Percentiles rank a stretch among this genome's conserved stretches.
Evolutionary conservation across 108 stramenopile genomes (phyloP).

Genomic region (Cylindrotheca fusiformis): DNA sequence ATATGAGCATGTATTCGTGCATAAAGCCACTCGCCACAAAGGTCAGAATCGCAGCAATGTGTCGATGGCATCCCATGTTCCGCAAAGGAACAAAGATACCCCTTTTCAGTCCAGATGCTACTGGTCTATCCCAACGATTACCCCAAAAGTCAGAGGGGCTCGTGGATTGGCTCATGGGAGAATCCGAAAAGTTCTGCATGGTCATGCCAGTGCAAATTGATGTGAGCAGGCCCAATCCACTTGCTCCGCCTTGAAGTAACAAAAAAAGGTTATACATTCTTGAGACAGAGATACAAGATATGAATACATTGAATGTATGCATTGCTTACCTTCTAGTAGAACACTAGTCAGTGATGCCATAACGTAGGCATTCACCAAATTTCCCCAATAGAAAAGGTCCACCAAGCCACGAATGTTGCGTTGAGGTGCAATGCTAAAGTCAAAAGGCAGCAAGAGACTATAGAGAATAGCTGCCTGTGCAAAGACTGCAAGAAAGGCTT

Average conservation of each 20-base stretch:
- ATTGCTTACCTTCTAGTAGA: constrained; percentile 13
- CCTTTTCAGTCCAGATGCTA: constrained; percentile 35
- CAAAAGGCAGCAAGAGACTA: constrained; percentile 13
- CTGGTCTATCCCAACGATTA: constrained; percentile 48
- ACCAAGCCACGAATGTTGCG: neutral
- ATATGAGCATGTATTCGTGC: constrained; percentile 50
- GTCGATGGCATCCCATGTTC: constrained; percentile 1
- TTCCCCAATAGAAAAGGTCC: constrained; percentile 8
- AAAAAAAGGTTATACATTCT: neutral
- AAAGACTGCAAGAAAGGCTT: constrained; percentile 8
- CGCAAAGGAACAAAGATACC: constrained; percentile 48
- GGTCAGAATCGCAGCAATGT: constrained; percentile 33
- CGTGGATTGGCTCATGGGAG: constrained; percentile 28
- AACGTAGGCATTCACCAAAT: constrained; percentile 25
- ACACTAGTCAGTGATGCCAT: constrained; percentile 18
- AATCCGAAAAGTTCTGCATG: constrained; percentile 20
- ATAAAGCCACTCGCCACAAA: constrained; percentile 50
- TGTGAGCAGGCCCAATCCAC: constrained; percentile 16
- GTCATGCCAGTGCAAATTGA: constrained; percentile 18
- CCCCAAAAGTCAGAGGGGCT: constrained; percentile 63
- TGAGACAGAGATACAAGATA: neutral
- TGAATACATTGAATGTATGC: neutral
- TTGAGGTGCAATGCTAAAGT: constrained; percentile 13
- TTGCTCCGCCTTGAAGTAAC: constrained; percentile 11
- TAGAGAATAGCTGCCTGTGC: constrained; percentile 19